Evolutionary conservation across 2,329 filamentous ascomycete genomes (phyloP).

Genomic region (Diaporthe amygdali): DNA sequence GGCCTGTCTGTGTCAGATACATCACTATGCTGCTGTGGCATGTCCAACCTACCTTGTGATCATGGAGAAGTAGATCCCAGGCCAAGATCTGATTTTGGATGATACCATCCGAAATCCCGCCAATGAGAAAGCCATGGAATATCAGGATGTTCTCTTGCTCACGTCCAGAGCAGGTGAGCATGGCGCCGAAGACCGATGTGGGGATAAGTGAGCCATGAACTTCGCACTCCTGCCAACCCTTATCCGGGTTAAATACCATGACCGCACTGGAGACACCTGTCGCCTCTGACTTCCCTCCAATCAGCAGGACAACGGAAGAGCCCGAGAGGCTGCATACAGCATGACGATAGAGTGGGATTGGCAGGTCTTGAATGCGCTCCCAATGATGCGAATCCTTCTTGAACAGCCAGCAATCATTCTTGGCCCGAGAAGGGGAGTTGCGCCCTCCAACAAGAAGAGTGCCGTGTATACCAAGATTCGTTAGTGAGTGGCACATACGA

Average conservation of each 20-base stretch:
- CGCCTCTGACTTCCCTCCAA: constrained; percentile 64
- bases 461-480: constrained; percentile 61
- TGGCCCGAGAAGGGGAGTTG: constrained; percentile 72
- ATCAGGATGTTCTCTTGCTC: constrained; percentile 33
- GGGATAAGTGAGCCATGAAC: constrained; percentile 40
- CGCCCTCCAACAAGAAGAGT: constrained; percentile 78
- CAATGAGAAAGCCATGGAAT: constrained; percentile 68
- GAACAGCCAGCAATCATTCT: constrained; percentile 79
- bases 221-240: constrained; percentile 53
- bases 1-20: constrained; percentile 3
- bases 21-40: constrained; percentile 25
- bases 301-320: constrained; percentile 60
- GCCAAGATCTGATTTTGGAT: constrained; percentile 67
- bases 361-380: constrained; percentile 69
- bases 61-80: constrained; percentile 62
- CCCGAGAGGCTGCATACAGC: constrained; percentile 58
- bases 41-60: constrained; percentile 40
- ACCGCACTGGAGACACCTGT: constrained; percentile 55
- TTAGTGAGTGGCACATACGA: constrained; percentile 80
- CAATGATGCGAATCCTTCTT: constrained; percentile 60
- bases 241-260: constrained; percentile 55
- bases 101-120: constrained; percentile 71
- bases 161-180: constrained; percentile 35
- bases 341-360: constrained; percentile 77
- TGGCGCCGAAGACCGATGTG: constrained; percentile 49